phyloP scores from a whole-genome alignment of 2,329 filamentous ascomycete species.

The Xylaria sp. region DNA sequence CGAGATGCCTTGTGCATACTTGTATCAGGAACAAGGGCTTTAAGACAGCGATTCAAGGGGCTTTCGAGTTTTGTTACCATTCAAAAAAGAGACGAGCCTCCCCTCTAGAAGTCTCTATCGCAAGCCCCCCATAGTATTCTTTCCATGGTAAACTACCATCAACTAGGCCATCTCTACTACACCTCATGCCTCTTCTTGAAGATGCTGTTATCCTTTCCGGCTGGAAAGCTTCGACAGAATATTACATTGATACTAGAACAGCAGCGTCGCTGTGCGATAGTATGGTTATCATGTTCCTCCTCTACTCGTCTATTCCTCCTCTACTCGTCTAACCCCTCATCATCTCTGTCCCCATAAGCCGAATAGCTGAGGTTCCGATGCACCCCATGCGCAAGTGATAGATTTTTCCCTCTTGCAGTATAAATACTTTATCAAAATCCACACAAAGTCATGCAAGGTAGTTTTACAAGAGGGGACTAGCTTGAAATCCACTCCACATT shows the following conservation, averaged over 20 bases:
- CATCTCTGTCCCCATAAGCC: not conserved
- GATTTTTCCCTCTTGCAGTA: not conserved
- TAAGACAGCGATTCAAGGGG: slow-evolving; percentile 8
- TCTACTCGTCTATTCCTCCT: not conserved
- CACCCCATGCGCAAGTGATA: not conserved
- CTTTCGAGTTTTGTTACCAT: slow-evolving; percentile 22
- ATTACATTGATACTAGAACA: not conserved
- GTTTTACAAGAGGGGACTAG: not conserved
- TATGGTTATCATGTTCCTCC: not conserved
- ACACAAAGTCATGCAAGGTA: no score
- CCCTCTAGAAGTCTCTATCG: slow-evolving; percentile 18
- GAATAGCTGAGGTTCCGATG: not conserved
- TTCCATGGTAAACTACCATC: not conserved
- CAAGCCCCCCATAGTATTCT: not conserved
- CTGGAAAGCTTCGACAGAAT: not conserved
- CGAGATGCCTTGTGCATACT: slow-evolving; percentile 4
- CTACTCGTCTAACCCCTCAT: not conserved
- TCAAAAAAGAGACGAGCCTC: slow-evolving; percentile 1
- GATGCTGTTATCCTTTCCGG: not conserved
- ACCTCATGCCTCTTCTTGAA: not conserved
- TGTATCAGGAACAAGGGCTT: not conserved
- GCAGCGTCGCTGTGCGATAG: not conserved
- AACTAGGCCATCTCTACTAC: not conserved
- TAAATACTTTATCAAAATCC: no score
- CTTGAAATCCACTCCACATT: not conserved